Evolutionary conservation across 1,139 yeast species (phyloP).

Genomic region (Komagataea norvegica): DNA sequence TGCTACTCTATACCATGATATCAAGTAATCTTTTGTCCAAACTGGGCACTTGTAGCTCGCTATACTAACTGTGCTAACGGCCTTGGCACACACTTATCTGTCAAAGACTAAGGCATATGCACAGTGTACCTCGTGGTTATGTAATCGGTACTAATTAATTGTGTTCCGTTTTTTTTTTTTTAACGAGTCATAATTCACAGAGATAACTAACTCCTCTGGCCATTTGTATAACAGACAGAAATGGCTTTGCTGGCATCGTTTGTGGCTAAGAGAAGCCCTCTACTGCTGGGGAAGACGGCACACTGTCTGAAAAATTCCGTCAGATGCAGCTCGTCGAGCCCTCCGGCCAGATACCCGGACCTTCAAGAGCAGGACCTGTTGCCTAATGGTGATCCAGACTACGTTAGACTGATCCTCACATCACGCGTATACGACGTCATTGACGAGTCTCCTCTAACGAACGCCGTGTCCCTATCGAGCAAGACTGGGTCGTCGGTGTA

Average conservation of each 20-base stretch:
- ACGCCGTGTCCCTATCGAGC: conserved; percentile 71
- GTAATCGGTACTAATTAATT: too few species aligned
- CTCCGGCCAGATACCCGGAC: conserved; percentile 37
- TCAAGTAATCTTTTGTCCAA: too few species aligned
- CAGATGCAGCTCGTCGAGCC: not conserved
- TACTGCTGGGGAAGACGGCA: not conserved
- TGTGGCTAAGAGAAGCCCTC: not conserved
- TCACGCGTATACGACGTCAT: conserved; percentile 94
- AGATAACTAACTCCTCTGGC: too few species aligned
- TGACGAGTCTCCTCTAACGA: conserved; percentile 79
- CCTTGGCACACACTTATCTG: too few species aligned
- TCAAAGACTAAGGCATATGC: too few species aligned
- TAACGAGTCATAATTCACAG: too few species aligned
- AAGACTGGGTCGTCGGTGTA: conserved; percentile 67
- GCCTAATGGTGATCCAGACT: conserved; percentile 78
- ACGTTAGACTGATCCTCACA: conserved; percentile 80
- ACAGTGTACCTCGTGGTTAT: too few species aligned
- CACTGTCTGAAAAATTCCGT: not conserved
- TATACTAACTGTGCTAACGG: too few species aligned
- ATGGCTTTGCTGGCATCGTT: not conserved
- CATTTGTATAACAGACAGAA: too few species aligned
- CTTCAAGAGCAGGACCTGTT: conserved; percentile 47
- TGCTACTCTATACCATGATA: too few species aligned
- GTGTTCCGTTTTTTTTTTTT: too few species aligned
- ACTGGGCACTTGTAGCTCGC: too few species aligned